These are phyloP conservation scores for Vanrija pseudolonga DNA, from an alignment of 1,284 basidiomycete species.

Conservation along the genomic window DNA sequence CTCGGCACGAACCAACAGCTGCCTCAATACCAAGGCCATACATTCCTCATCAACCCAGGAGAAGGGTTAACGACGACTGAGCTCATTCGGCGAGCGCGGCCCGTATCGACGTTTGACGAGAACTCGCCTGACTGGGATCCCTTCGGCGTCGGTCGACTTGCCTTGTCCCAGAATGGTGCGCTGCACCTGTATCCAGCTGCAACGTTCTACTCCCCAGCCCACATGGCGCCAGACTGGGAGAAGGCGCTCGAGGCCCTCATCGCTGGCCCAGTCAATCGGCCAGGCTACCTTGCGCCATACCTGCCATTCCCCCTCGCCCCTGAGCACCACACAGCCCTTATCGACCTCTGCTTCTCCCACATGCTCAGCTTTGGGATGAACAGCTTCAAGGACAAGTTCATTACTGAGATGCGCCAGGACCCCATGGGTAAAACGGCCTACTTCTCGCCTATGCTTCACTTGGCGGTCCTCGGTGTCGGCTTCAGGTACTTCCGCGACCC, in stretches of 20 bases:
- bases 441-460: conserved; percentile 22
- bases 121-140: conserved; percentile 6
- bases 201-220: conserved; percentile 24
- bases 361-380: conserved; percentile 19
- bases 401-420: conserved; percentile 18
- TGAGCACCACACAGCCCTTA: conserved; percentile 15
- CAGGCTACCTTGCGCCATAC: conserved; percentile 23
- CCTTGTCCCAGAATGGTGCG: conserved; percentile 19
- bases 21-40: neutral
- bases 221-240: conserved; percentile 22
- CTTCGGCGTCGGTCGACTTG: conserved; percentile 19
- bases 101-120: neutral
- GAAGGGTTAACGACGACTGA: neutral
- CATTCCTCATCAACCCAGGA: too few species aligned
- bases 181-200: conserved; percentile 23
- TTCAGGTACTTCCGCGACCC: conserved; percentile 19
- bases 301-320: conserved; percentile 21
- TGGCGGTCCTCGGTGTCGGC: conserved; percentile 17
- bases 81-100: neutral
- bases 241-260: conserved; percentile 13
- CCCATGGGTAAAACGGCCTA: conserved; percentile 11
- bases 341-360: conserved; percentile 19
- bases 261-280: conserved; percentile 1
- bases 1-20: neutral
- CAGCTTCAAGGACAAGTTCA: conserved; percentile 17